These are phyloP conservation scores for Urochloa ruziziensis DNA, from an alignment of 176 grass and related monocot species.

Conservation along the genomic window DNA sequence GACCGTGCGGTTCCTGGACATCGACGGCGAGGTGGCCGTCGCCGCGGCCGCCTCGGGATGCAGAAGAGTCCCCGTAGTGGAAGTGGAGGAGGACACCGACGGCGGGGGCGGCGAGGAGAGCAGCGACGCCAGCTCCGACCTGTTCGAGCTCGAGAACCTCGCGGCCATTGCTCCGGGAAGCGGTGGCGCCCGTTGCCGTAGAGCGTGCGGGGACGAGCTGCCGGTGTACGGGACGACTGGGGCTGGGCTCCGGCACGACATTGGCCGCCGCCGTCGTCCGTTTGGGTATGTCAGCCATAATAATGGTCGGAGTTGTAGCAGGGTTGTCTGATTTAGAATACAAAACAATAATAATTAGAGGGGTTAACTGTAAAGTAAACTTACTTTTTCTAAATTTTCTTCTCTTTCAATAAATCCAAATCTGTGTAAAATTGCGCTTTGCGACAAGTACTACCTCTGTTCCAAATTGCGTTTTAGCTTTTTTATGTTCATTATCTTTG, in stretches of 20 bases:
- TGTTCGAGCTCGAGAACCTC: slow-evolving; percentile 84
- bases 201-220: slow-evolving; percentile 52
- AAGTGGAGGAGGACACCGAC: slow-evolving; percentile 49
- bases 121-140: slow-evolving; percentile 83
- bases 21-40: slow-evolving; percentile 33
- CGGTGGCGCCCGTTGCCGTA: not conserved
- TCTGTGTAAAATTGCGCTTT: no score
- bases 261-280: slow-evolving; percentile 20
- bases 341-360: not conserved
- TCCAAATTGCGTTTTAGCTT: no score
- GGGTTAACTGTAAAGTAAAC: not conserved
- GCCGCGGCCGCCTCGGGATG: slow-evolving; percentile 20
- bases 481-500: no score
- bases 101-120: slow-evolving; percentile 46
- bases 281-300: slow-evolving; percentile 21
- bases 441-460: no score
- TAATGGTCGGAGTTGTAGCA: slow-evolving; percentile 38
- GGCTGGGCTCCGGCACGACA: slow-evolving; percentile 16
- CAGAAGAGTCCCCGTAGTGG: slow-evolving; percentile 34
- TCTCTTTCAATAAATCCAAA: not conserved
- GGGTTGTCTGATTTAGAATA: not conserved
- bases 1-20: slow-evolving; percentile 56
- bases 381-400: not conserved
- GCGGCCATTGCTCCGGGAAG: slow-evolving; percentile 23
- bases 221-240: slow-evolving; percentile 85